Base-by-base conservation (phyloP, 2,329 filamentous ascomycete species). In the Xylaria hypoxylon region DNA sequence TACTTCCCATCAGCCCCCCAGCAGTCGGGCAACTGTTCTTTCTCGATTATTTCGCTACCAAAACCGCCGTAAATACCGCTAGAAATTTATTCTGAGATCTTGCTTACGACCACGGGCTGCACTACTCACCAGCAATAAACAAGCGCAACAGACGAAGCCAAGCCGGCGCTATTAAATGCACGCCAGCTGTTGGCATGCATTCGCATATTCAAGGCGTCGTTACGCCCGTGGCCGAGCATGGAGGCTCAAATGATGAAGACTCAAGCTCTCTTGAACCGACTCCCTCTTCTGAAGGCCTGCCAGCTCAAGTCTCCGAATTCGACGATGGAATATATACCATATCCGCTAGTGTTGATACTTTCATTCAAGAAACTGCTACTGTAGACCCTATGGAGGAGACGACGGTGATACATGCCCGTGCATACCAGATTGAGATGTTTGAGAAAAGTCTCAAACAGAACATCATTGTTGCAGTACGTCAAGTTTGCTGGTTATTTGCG, bases 381-480 rank as follows among this genome's bases (percentile, higher is more conserved):
- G 35, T n/a, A 22, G 62, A 68, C 31, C 62, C 62, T 8, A 56
- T 61, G n/a, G 66, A 74, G 8, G 72, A 76, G 26, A 40, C 69
- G 8, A 65, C 64, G 22, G 70, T 76, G 45, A 81, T 86, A 71
- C 77, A 79, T 63, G 77, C 85, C 19, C 81, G 91, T 52, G 86
- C 85, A 1, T 95, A 94, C 72, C 92, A 95, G 77, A 75, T 86
- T 22, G 92, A 94, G 79, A 94, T 95, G 92, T 83, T 92, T 59
- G 84, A 90, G 65, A 85, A 87, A 73, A 93, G 90, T 73, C 80
- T 92, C 72, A 84, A 85, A 67, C 80, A 84, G 52, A 94, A 94
- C 75, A 86, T 90, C 35, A 92, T 94, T 70, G 87, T 93, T 59
- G 87, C 87, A 28, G 90, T 92, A 80, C 68, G 83, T 78, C 15